Evolutionary conservation across 305 asterid species (phyloP).

Genomic region (Fraxinus xanthoxyloides): DNA sequence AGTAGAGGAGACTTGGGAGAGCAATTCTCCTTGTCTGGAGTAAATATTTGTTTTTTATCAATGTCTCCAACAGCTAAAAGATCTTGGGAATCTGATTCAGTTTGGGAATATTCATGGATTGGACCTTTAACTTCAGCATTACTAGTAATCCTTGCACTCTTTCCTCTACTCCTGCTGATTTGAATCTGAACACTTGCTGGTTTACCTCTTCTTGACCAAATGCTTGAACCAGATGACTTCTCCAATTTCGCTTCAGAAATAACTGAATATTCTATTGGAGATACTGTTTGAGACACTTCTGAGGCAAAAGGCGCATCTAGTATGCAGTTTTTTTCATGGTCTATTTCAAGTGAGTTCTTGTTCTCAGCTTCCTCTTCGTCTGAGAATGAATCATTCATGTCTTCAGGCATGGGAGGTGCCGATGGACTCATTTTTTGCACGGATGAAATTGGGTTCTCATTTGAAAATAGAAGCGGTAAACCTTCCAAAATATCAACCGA

Average conservation of each 20-base stretch:
- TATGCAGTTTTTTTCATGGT: slow-evolving; percentile 28
- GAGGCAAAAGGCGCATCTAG: slow-evolving; percentile 25
- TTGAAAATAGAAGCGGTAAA: slow-evolving; percentile 34
- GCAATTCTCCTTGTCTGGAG: slow-evolving; percentile 31
- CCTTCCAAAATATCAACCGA: slow-evolving; percentile 35
- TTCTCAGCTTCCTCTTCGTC: slow-evolving; percentile 27
- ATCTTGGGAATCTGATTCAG: slow-evolving; percentile 21
- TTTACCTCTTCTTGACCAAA: slow-evolving; percentile 74
- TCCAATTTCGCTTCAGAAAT: slow-evolving; percentile 29
- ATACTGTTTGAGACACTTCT: slow-evolving; percentile 16
- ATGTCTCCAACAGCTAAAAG: slow-evolving; percentile 13
- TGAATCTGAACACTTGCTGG: slow-evolving; percentile 38
- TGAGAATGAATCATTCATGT: slow-evolving; percentile 19
- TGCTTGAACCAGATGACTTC: slow-evolving; percentile 36
- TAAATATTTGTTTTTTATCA: slow-evolving; percentile 8
- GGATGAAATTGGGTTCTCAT: slow-evolving; percentile 32
- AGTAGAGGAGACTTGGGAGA: slow-evolving; percentile 17
- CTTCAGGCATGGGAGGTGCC: slow-evolving; percentile 33
- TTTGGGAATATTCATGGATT: slow-evolving; percentile 23
- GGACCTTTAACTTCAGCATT: slow-evolving; percentile 19
- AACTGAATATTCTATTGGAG: slow-evolving; percentile 29
- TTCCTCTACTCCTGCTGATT: slow-evolving; percentile 35
- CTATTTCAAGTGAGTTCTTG: slow-evolving; percentile 24
- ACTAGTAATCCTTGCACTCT: slow-evolving; percentile 8
- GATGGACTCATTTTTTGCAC: slow-evolving; percentile 30